A percentile compares a stretch with the other conserved stretches of the same genome.
Evolutionary conservation across 352 stramenopile genomes (phyloP).

Genomic region (Globisporangium splendens): DNA sequence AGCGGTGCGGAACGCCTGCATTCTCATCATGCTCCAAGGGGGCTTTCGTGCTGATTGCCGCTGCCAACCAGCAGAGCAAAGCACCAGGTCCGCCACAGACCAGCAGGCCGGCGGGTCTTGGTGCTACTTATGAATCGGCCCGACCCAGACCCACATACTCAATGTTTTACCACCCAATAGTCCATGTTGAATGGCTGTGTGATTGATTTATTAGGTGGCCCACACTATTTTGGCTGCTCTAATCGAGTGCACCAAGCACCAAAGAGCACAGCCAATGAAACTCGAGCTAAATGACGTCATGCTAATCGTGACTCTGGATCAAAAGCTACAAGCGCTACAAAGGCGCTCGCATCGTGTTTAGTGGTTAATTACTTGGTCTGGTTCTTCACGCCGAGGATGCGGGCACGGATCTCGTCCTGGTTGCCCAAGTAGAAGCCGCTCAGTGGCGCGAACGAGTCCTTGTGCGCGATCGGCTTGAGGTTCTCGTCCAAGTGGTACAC

Average conservation of each 20-base stretch:
- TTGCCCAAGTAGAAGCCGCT: slow-evolving; percentile 88
- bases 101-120: no score
- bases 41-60: no score
- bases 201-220: no score
- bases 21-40: slow-evolving; percentile 22
- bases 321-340: not conserved
- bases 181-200: no score
- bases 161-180: no score
- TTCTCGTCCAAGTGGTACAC: slow-evolving; percentile 89
- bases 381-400: slow-evolving; percentile 97
- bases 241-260: no score
- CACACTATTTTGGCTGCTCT: no score
- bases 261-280: no score
- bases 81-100: not conserved
- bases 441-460: slow-evolving; percentile 84
- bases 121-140: no score
- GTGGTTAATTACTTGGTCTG: slow-evolving; percentile 90
- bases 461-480: slow-evolving; percentile 78
- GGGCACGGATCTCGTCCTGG: slow-evolving; percentile 94
- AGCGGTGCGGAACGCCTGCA: slow-evolving; percentile 70
- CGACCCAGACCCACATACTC: no score
- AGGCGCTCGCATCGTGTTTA: not conserved
- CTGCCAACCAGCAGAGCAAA: not conserved
- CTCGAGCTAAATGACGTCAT: no score
- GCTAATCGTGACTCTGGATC: no score